Percentiles rank a stretch among this genome's conserved stretches.
phyloP scores from a whole-genome alignment of 306 rosid species.

The Medicago truncatula region MtrunA17r5.0-ANR NC_053045.1:53249001-53249500 shows the following conservation, averaged over 20 bases:
- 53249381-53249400: not conserved
- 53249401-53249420: slow-evolving; percentile 10
- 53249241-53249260: slow-evolving; percentile 43
- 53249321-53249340: slow-evolving; percentile 56
- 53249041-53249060: slow-evolving; percentile 25
- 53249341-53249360: slow-evolving; percentile 25
- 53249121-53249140: slow-evolving; percentile 12
- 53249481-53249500: not conserved
- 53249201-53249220: slow-evolving; percentile 31
- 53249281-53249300: slow-evolving; percentile 54
- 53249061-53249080: slow-evolving; percentile 26
- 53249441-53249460: not conserved
- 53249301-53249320: slow-evolving; percentile 55
- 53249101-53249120: slow-evolving; percentile 24
- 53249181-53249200: slow-evolving; percentile 16
- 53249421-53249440: not conserved
- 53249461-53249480: not conserved
- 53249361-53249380: slow-evolving; percentile 21
- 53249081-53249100: slow-evolving; percentile 37
- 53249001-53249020: slow-evolving; percentile 36
- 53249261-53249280: slow-evolving; percentile 52
- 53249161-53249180: slow-evolving; percentile 22
- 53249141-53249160: slow-evolving; percentile 10
- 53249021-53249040: slow-evolving; percentile 11
- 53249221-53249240: slow-evolving; percentile 3